Base-by-base conservation (phyloP, 2,329 filamentous ascomycete species). In the Fusarium paranaense region DNA sequence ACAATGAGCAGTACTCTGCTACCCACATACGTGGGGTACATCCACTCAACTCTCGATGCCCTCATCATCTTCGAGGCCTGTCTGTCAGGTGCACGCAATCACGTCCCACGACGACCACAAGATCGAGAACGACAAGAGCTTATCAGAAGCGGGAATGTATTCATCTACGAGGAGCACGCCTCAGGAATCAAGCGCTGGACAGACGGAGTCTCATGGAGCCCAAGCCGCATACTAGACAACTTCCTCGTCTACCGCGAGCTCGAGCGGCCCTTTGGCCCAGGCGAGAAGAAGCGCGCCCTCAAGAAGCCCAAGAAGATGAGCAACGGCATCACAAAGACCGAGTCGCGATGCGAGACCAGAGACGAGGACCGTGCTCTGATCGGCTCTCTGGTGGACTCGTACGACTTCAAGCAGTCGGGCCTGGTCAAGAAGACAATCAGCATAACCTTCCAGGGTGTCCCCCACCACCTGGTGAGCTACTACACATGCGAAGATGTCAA, bases 111-210 rank as follows among this genome's bases (percentile, higher is more conserved):
- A 59, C 89, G 95, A 62, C 95, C 95, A 2, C 94, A 97, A 81
- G 95, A 98, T 78, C 89, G 94, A 61, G 95, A 98, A 83, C 89
- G 95, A 61, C 86, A 87, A 27, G 87, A 90, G 22, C 89, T 97
- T 61, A 97, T 98, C 80, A 90, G 90, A 75, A 97, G 94, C 76
- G 95, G 95, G 38, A 93, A 93, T 75, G 90, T 98, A 56, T 97
- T 98, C 83, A 94, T 98, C 74, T 98, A 98, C 82, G 95, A 97
- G 79, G 95, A 98, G 81, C 92, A 94, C 70, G 92, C 94, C 0
- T 97, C 95, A 0, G 95, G 95, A 6, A 97, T 98, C 84, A 97
- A 97, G 85, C 89, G 95, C 65, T 98, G 95, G 95, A 98, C 95
- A 0, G 95, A 98, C 76, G 95, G 95, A 16, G 90, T 96, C 13